phyloP scores from a whole-genome alignment of 768 basidiomycete genomes.

The Phylloporus sp. region DNA sequence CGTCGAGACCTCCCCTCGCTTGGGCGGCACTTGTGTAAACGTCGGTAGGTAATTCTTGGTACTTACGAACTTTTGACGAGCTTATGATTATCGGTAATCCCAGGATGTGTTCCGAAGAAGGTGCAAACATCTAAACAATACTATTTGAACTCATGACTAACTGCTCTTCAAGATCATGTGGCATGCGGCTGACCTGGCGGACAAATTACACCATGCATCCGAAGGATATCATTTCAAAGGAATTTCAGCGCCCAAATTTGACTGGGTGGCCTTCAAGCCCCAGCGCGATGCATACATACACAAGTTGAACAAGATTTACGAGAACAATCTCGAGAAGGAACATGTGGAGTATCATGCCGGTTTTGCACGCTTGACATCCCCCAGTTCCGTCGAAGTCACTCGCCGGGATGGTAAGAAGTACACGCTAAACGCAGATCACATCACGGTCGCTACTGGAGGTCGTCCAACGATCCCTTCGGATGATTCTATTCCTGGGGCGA shows the following conservation, averaged over 20 bases:
- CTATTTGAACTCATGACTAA: neutral
- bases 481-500: constrained; percentile 81
- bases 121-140: constrained; percentile 31
- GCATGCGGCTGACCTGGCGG: constrained; percentile 89
- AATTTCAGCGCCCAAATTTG: constrained; percentile 57
- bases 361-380: constrained; percentile 64
- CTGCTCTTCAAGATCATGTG: constrained; percentile 78
- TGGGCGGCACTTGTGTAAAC: constrained; percentile 97
- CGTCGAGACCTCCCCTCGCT: constrained; percentile 66
- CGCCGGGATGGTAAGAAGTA: constrained; percentile 66
- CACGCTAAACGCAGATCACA: constrained; percentile 67
- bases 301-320: constrained; percentile 87
- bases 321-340: constrained; percentile 82
- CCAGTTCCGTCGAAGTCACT: constrained; percentile 70
- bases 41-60: constrained; percentile 61
- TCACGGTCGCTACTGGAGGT: constrained; percentile 86
- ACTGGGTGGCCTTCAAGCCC: constrained; percentile 89
- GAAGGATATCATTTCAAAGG: constrained; percentile 72
- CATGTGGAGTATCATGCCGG: constrained; percentile 86
- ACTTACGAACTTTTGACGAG: neutral
- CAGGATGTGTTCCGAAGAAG: constrained; percentile 98
- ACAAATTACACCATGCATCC: constrained; percentile 74
- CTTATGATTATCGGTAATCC: constrained; percentile 7
- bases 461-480: constrained; percentile 77
- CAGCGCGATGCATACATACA: constrained; percentile 96